A percentile compares a stretch with the other conserved stretches of the same genome.
Evolutionary conservation across 2,329 filamentous ascomycete genomes (phyloP).

Genomic region (Xylariomycetidae sp.): DNA sequence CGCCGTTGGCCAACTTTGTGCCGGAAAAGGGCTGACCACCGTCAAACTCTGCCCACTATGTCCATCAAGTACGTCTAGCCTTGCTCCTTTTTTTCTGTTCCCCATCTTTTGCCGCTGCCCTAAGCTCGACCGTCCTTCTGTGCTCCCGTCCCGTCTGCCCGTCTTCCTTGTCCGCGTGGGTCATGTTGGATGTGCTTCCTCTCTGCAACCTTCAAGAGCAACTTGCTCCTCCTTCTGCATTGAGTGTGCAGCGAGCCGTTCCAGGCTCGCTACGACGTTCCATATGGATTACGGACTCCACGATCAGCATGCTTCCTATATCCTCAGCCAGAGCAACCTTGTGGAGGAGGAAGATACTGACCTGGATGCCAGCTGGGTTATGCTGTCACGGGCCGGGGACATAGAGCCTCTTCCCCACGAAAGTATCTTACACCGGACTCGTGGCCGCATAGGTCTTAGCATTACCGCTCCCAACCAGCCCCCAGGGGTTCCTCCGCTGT

Average conservation of each 20-base stretch:
- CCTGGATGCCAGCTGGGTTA: slow-evolving; percentile 70
- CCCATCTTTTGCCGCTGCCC: slow-evolving; percentile 1
- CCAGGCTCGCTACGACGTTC: slow-evolving; percentile 8
- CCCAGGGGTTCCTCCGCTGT: slow-evolving; percentile 56
- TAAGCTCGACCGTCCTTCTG: slow-evolving; percentile 6
- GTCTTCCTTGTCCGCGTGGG: slow-evolving; percentile 6
- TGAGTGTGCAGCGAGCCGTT: slow-evolving; percentile 4
- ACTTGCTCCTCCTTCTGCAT: slow-evolving; percentile 5
- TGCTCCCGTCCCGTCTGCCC: slow-evolving; percentile 4
- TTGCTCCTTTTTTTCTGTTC: slow-evolving; percentile 20
- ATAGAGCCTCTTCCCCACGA: slow-evolving; percentile 85
- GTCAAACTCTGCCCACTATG: slow-evolving; percentile 27
- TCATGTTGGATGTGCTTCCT: slow-evolving; percentile 18
- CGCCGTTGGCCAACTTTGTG: slow-evolving; percentile 26
- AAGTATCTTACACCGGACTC: slow-evolving; percentile 72
- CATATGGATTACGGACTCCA: slow-evolving; percentile 33
- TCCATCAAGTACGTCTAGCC: slow-evolving; percentile 34
- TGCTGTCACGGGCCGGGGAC: slow-evolving; percentile 67
- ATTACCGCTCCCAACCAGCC: slow-evolving; percentile 65
- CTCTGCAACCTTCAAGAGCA: slow-evolving; percentile 12
- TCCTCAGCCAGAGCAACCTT: slow-evolving; percentile 33
- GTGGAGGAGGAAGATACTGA: slow-evolving; percentile 42
- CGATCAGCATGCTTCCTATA: slow-evolving; percentile 38
- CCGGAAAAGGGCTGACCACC: slow-evolving; percentile 26
- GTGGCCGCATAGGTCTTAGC: slow-evolving; percentile 70